Percentiles rank a stretch among this genome's conserved stretches.
These are phyloP conservation scores for Nepenthes mirabilis DNA, from an alignment of 148 eudicot species.

Conservation along the genomic window DNA sequence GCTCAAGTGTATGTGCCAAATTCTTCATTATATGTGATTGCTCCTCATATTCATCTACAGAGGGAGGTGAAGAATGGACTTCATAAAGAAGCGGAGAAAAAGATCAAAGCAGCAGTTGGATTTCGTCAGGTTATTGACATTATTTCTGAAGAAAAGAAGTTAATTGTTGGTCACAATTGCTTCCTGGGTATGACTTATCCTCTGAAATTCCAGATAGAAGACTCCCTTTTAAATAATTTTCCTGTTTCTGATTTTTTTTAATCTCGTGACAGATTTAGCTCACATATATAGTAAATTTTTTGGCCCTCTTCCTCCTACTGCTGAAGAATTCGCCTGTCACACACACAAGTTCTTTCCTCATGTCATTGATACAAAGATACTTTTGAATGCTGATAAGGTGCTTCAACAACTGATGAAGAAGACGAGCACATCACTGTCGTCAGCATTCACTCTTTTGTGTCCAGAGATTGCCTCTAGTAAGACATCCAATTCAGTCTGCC, in stretches of 20 bases:
- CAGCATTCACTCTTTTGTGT: slow-evolving; percentile 66
- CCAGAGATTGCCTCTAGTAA: slow-evolving; percentile 50
- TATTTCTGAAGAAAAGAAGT: slow-evolving; percentile 68
- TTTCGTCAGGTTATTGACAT: slow-evolving; percentile 89
- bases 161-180: slow-evolving; percentile 95
- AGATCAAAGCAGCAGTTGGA: slow-evolving; percentile 65
- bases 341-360: slow-evolving; percentile 53
- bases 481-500: slow-evolving; percentile 15
- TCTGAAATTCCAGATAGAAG: background rate
- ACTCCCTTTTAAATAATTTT: background rate
- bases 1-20: background rate
- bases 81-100: slow-evolving; percentile 41
- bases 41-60: slow-evolving; percentile 28
- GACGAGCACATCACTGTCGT: slow-evolving; percentile 71
- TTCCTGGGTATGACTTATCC: slow-evolving; percentile 59
- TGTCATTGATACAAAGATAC: slow-evolving; percentile 74
- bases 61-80: slow-evolving; percentile 43
- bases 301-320: slow-evolving; percentile 71
- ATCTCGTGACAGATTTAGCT: slow-evolving; percentile 60
- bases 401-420: slow-evolving; percentile 50
- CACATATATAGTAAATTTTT: slow-evolving; percentile 76
- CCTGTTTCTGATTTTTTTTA: slow-evolving; percentile 7
- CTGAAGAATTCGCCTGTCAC: slow-evolving; percentile 48
- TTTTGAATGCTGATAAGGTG: slow-evolving; percentile 37
- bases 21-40: slow-evolving; percentile 2